Evolutionary conservation across 164 flowering plant genomes (phyloP).

Genomic region (Brasenia schreberi): DNA sequence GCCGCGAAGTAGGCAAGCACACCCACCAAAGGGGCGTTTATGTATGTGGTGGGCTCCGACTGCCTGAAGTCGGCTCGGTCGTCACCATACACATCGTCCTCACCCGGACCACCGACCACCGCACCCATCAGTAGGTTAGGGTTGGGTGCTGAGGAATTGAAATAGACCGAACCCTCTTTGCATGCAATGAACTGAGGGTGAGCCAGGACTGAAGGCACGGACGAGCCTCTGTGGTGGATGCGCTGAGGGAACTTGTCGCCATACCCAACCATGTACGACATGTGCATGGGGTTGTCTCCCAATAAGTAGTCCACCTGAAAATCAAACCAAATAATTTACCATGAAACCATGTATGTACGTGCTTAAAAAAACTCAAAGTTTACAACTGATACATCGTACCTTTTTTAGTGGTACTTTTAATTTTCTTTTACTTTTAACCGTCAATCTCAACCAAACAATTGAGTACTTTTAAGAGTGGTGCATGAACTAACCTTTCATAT

Average conservation of each 20-base stretch:
- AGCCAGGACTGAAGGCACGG: conserved; percentile 61
- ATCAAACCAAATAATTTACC: background rate
- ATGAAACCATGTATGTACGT: background rate
- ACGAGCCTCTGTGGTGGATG: conserved; percentile 88
- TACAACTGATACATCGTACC: too few species aligned
- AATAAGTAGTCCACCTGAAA: conserved; percentile 73
- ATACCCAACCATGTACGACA: conserved; percentile 94
- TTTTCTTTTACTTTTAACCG: too few species aligned
- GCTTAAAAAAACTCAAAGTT: too few species aligned
- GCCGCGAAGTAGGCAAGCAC: conserved; percentile 68
- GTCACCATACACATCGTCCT: conserved; percentile 65
- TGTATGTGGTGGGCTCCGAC: conserved; percentile 93
- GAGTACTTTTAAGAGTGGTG: too few species aligned
- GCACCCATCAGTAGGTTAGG: conserved; percentile 70
- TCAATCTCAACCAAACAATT: too few species aligned
- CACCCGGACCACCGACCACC: conserved; percentile 77
- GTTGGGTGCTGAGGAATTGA: conserved; percentile 60
- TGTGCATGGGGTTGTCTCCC: conserved; percentile 66
- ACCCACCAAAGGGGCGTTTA: conserved; percentile 93
- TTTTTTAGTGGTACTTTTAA: too few species aligned
- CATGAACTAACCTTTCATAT: too few species aligned
- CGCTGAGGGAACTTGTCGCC: conserved; percentile 52
- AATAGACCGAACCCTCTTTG: conserved; percentile 67
- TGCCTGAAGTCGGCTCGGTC: conserved; percentile 60
- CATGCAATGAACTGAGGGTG: conserved; percentile 60